Percentiles rank a stretch among this genome's conserved stretches.
Evolutionary conservation across 164 flowering plant genomes (phyloP).

Genomic region (Aristolochia californica): DNA sequence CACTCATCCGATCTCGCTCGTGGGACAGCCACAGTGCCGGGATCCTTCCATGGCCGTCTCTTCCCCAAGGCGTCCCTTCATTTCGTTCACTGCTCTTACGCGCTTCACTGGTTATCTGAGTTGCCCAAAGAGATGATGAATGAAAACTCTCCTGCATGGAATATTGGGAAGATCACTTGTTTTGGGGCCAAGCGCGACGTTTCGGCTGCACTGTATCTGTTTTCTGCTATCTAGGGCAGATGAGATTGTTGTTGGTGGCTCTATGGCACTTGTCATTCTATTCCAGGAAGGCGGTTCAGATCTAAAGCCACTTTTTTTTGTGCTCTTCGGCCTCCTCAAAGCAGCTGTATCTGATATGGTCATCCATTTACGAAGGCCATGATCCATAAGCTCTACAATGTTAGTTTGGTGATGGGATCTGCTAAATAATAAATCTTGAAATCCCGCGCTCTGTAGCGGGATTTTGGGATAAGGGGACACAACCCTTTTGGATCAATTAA

Average conservation of each 20-base stretch:
- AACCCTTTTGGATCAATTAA: too few species aligned
- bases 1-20: too few species aligned
- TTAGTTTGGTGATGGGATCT: too few species aligned
- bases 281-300: not conserved
- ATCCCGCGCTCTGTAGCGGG: too few species aligned
- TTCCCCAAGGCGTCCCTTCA: too few species aligned
- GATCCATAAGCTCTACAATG: too few species aligned
- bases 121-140: conserved; percentile 14
- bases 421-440: too few species aligned
- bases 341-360: not conserved
- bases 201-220: conserved; percentile 15
- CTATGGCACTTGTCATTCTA: not conserved
- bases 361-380: too few species aligned
- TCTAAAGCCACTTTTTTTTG: not conserved
- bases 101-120: conserved; percentile 17
- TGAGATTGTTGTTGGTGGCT: conserved; percentile 24
- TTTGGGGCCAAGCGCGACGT: conserved; percentile 11
- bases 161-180: conserved; percentile 18
- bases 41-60: too few species aligned
- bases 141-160: conserved; percentile 19
- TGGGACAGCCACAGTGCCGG: too few species aligned
- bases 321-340: not conserved
- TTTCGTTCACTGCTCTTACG: conserved; percentile 12
- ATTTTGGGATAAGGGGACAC: too few species aligned
- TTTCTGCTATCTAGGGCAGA: conserved; percentile 3